These are phyloP conservation scores for Bryum argenteum DNA, from an alignment of 225 moss, liverwort and hornwort genomes.

Conservation along the genomic window DNA sequence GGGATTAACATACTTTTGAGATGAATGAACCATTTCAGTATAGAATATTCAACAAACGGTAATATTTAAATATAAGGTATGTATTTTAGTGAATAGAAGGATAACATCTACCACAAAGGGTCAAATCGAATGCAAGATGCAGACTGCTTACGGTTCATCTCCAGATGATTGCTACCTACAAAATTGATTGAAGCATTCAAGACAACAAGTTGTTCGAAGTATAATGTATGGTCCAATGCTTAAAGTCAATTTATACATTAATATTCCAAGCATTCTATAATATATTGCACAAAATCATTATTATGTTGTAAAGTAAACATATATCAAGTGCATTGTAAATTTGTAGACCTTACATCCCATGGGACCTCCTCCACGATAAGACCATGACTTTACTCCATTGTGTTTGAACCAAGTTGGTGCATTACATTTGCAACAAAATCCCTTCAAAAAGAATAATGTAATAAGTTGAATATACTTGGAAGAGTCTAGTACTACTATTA, in stretches of 20 bases:
- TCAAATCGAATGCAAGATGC: conserved; percentile 36
- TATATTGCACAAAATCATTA: no score
- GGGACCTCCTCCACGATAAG: conserved; percentile 32
- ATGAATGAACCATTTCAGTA: no score
- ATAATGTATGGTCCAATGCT: no score
- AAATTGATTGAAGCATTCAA: neutral
- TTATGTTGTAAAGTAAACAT: no score
- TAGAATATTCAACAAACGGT: neutral
- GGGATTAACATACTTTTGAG: no score
- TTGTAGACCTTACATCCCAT: conserved; percentile 34
- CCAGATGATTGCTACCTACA: conserved; percentile 15
- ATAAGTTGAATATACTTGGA: neutral
- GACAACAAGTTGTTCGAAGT: no score
- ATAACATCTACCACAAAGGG: conserved; percentile 7
- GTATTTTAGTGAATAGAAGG: neutral
- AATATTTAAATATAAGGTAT: neutral
- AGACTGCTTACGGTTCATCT: conserved; percentile 12
- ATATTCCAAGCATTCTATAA: no score
- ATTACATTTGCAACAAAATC: conserved; percentile 44
- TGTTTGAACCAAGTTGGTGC: neutral
- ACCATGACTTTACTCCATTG: conserved; percentile 17
- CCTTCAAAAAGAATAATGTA: neutral
- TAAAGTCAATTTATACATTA: no score
- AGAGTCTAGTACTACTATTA: no score
- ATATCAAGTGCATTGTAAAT: accelerated